Conservation (phyloP, 805 yeast genomes). For the Priceomyces castillae region DNA sequence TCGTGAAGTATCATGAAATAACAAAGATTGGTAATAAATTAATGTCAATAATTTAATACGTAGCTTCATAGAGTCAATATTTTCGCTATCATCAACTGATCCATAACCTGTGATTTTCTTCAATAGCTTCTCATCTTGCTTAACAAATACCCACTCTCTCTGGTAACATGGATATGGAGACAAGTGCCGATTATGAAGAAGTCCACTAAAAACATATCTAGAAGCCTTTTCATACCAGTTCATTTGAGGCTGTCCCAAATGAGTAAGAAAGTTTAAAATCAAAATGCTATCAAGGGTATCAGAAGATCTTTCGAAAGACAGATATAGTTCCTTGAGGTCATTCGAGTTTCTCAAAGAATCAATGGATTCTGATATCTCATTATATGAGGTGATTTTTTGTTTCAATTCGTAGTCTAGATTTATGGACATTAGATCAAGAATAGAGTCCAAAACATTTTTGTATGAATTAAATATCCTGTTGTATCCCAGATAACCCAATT, state of each 20-base stretch:
- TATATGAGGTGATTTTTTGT: background rate
- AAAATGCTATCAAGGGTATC: conserved; percentile 3
- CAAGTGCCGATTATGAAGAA: conserved; percentile 10
- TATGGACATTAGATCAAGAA: conserved; percentile 20
- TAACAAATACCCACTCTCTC: conserved; percentile 22
- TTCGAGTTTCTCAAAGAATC: background rate
- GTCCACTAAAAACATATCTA: conserved; percentile 29
- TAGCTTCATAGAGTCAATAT: conserved; percentile 25
- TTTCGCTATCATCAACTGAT: conserved; percentile 18
- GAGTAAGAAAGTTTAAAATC: conserved; percentile 18
- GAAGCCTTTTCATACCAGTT: conserved; percentile 32
- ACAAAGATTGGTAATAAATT: conserved; percentile 17
- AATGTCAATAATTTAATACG: conserved; percentile 21
- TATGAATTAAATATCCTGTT: conserved; percentile 26
- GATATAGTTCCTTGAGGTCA: background rate
- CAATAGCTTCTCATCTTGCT: conserved; percentile 15
- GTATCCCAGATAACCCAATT: conserved; percentile 14
- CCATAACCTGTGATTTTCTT: conserved; percentile 9
- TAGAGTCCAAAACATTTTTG: conserved; percentile 14
- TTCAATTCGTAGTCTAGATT: conserved; percentile 11
- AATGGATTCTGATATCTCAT: background rate
- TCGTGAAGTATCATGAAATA: conserved; percentile 6
- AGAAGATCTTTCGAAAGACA: background rate
- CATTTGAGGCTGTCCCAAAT: conserved; percentile 16
- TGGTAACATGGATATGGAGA: conserved; percentile 13